phyloP scores from a whole-genome alignment of 306 rosid species.

The Cercis canadensis region DNA sequence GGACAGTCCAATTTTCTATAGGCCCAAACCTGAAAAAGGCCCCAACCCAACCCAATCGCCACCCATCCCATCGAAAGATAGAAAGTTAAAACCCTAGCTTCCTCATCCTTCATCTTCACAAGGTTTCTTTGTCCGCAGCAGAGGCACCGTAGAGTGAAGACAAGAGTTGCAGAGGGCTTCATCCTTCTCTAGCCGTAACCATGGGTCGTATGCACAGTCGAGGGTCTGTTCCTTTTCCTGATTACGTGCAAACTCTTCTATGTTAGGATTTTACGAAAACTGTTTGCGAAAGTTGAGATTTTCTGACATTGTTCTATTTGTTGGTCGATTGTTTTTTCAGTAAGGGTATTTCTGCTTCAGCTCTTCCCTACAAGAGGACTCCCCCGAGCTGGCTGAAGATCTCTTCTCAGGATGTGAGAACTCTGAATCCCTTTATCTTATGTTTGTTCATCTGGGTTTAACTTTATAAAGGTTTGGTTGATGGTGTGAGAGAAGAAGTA shows the following conservation, averaged over 20 bases:
- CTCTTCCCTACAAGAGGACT: constrained; percentile 84
- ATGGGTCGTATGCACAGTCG: constrained; percentile 94
- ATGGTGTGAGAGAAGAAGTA: neutral
- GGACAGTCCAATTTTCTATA: too few species aligned
- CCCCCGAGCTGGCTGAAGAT: constrained; percentile 81
- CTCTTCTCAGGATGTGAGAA: constrained; percentile 74
- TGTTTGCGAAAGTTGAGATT: neutral
- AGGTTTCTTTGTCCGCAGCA: constrained; percentile 35
- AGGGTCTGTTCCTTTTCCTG: constrained; percentile 51
- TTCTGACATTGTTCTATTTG: neutral
- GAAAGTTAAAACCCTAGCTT: constrained; percentile 43
- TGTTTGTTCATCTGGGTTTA: neutral
- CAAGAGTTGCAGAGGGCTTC: neutral
- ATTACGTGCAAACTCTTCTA: neutral
- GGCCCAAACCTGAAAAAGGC: too few species aligned
- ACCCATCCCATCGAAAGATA: too few species aligned
- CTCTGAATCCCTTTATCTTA: neutral
- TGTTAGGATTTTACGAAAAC: neutral
- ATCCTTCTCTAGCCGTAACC: constrained; percentile 38
- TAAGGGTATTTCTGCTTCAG: constrained; percentile 90
- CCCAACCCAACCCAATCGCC: too few species aligned
- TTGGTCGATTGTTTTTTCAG: constrained; percentile 43
- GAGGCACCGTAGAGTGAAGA: constrained; percentile 1
- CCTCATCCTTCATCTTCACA: neutral
- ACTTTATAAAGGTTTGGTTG: neutral